Percentiles rank a stretch among this genome's conserved stretches.
phyloP scores from a whole-genome alignment of 2,329 filamentous ascomycete species.

The Penicillium sp. region DNA sequence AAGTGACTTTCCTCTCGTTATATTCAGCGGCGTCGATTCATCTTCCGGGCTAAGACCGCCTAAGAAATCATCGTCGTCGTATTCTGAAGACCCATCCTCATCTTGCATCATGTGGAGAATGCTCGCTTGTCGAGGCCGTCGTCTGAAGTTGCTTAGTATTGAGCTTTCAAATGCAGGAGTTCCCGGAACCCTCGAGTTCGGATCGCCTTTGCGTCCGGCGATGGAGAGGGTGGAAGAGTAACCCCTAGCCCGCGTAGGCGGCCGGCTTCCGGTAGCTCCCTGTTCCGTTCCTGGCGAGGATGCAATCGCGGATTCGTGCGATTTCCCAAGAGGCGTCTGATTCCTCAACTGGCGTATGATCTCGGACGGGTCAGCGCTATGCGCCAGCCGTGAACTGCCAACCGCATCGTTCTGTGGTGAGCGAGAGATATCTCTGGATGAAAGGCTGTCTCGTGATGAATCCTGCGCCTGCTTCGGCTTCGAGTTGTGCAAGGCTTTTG shows the following conservation, averaged over 20 bases:
- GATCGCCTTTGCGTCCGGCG: conserved; percentile 43
- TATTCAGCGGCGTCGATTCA: conserved; percentile 50
- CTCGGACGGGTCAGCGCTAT: conserved; percentile 22
- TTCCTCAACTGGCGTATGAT: conserved; percentile 29
- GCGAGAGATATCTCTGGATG: conserved; percentile 7
- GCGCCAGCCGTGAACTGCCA: conserved; percentile 11
- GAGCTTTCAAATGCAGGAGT: conserved; percentile 51
- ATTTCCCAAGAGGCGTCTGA: conserved; percentile 38
- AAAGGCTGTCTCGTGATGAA: conserved; percentile 1
- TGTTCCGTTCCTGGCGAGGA: conserved; percentile 41
- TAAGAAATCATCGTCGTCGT: conserved; percentile 48
- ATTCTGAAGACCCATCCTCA: conserved; percentile 44
- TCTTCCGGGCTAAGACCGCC: conserved; percentile 50
- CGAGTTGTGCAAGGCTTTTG: conserved; percentile 13
- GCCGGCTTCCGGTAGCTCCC: conserved; percentile 39
- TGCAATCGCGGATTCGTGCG: conserved; percentile 40
- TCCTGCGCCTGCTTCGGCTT: conserved; percentile 10
- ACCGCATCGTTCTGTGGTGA: conserved; percentile 9
- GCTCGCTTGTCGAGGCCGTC: conserved; percentile 50
- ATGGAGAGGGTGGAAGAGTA: conserved; percentile 47
- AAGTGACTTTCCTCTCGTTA: conserved; percentile 40
- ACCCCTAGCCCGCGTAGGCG: conserved; percentile 43
- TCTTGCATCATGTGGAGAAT: conserved; percentile 52
- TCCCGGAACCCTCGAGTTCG: conserved; percentile 39
- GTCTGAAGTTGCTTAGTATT: conserved; percentile 50